Conservation (phyloP, 2,329 filamentous ascomycete species). For the Albophoma yamanashiensis region DNA sequence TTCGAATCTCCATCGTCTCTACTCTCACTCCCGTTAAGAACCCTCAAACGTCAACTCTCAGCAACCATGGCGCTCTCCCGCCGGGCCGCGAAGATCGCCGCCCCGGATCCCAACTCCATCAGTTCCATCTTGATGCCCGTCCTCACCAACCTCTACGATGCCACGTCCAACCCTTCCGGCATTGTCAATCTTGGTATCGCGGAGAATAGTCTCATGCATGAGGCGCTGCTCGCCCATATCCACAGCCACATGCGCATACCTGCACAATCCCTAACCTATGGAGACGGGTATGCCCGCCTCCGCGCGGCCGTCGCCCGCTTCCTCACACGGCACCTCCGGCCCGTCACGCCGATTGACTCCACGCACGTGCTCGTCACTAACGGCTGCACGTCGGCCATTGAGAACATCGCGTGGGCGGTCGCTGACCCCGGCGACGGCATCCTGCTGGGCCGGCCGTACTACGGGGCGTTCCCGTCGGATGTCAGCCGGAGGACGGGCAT, state of each 20-base stretch:
- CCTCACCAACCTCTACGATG: constrained; percentile 32
- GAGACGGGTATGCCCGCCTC: constrained; percentile 26
- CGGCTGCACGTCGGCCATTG: constrained; percentile 29
- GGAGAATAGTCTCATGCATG: constrained; percentile 42
- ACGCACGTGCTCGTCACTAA: constrained; percentile 25
- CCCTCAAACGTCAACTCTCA: neutral
- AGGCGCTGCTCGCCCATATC: constrained; percentile 27
- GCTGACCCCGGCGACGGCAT: constrained; percentile 28
- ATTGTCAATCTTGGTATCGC: constrained; percentile 40
- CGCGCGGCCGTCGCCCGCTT: constrained; percentile 21
- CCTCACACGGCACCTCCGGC: constrained; percentile 21
- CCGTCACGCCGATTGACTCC: constrained; percentile 16
- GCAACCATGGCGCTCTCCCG: constrained; percentile 11
- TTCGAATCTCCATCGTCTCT: neutral
- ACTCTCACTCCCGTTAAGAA: neutral
- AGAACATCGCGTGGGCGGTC: constrained; percentile 27
- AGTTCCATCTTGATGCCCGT: constrained; percentile 27
- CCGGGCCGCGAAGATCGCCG: constrained; percentile 16
- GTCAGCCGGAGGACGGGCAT: constrained; percentile 29
- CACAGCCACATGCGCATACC: constrained; percentile 24
- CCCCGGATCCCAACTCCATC: constrained; percentile 10
- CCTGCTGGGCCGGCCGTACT: constrained; percentile 31
- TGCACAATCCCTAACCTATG: constrained; percentile 26
- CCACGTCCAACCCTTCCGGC: constrained; percentile 26
- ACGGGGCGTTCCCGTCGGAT: constrained; percentile 37